phyloP scores from a whole-genome alignment of 345 rosid species.

The Corchorus capsularis region DNA sequence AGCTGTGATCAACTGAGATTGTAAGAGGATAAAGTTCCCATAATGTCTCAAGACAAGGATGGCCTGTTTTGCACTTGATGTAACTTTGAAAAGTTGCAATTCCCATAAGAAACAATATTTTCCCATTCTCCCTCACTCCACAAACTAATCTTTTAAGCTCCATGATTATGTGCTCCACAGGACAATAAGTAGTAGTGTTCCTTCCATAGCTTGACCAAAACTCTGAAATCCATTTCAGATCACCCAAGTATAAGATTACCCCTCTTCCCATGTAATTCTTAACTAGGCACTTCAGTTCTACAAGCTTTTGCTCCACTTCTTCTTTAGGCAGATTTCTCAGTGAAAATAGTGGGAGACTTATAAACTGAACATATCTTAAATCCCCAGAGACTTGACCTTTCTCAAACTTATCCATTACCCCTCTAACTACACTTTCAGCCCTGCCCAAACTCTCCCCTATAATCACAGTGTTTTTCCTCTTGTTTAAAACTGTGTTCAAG shows the following conservation, averaged over 20 bases:
- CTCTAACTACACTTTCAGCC: constrained; percentile 49
- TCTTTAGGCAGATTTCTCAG: constrained; percentile 49
- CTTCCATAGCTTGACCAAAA: constrained; percentile 55
- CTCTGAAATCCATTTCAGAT: constrained; percentile 58
- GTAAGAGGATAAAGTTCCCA: constrained; percentile 66
- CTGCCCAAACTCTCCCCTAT: constrained; percentile 48
- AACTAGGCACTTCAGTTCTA: constrained; percentile 51
- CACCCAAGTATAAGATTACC: constrained; percentile 62
- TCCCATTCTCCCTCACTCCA: constrained; percentile 41
- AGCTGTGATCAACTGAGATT: constrained; percentile 47
- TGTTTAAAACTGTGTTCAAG: constrained; percentile 38
- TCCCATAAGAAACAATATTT: constrained; percentile 52
- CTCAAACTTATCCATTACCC: constrained; percentile 55
- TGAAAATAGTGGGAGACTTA: constrained; percentile 56
- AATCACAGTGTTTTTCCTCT: constrained; percentile 53
- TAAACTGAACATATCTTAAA: constrained; percentile 45
- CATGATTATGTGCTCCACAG: constrained; percentile 53
- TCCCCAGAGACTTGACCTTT: constrained; percentile 47
- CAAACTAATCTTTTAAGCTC: constrained; percentile 53
- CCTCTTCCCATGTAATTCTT: constrained; percentile 49
- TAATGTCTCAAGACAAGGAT: constrained; percentile 54
- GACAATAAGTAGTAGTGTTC: constrained; percentile 39
- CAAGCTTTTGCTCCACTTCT: constrained; percentile 58
- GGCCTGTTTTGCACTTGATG: constrained; percentile 62
- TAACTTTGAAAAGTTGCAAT: constrained; percentile 54